A percentile compares a stretch with the other conserved stretches of the same genome.
Evolutionary conservation across 2,329 filamentous ascomycete species (phyloP).

Genomic region (Exophiala alcalophila): DNA sequence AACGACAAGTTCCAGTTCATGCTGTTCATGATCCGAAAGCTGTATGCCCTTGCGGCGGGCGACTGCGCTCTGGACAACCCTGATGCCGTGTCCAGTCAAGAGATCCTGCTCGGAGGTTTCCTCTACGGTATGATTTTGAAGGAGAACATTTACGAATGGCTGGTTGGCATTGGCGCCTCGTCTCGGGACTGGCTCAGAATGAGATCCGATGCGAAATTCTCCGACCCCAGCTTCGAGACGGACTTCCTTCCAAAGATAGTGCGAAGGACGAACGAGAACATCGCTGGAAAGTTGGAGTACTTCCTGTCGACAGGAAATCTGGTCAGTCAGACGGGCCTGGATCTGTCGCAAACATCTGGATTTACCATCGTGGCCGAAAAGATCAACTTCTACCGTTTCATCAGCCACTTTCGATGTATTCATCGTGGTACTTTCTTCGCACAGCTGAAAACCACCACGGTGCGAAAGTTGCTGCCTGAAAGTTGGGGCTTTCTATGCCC

Average conservation of each 20-base stretch:
- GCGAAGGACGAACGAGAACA: conserved; percentile 77
- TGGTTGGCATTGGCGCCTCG: conserved; percentile 60
- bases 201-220: conserved; percentile 60
- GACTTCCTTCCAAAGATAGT: conserved; percentile 80
- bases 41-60: conserved; percentile 88
- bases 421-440: conserved; percentile 99
- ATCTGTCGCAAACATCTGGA: conserved; percentile 89
- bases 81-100: conserved; percentile 93
- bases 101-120: conserved; percentile 88
- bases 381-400: conserved; percentile 97
- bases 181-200: conserved; percentile 55
- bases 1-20: conserved; percentile 91
- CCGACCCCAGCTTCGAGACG: conserved; percentile 70
- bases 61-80: conserved; percentile 94
- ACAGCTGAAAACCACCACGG: conserved; percentile 93
- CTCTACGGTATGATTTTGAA: conserved; percentile 95
- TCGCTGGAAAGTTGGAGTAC: conserved; percentile 85
- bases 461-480: conserved; percentile 90
- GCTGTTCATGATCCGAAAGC: conserved; percentile 92
- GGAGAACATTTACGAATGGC: conserved; percentile 86
- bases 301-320: conserved; percentile 96
- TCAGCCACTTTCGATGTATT: conserved; percentile 98
- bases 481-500: conserved; percentile 98
- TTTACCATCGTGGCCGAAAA: conserved; percentile 98
- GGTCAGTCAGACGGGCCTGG: conserved; percentile 83